Base-by-base conservation (phyloP, 345 rosid species). In the Lepidium aucheri region DNA sequence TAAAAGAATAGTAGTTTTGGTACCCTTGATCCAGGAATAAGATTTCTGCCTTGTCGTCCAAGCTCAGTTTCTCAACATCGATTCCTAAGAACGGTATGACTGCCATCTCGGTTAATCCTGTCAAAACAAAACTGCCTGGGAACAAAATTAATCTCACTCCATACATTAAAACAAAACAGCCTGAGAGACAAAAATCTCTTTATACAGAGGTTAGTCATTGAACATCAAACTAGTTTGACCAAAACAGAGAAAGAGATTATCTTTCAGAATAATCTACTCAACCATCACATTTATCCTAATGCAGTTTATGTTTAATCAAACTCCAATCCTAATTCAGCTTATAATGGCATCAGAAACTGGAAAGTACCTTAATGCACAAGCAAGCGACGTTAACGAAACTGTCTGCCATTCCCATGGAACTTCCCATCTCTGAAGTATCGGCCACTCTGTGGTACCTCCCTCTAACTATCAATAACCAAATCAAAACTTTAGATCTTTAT, bases 401-500 rank as follows among this genome's bases (percentile, higher is more conserved):
- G 97, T 87, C 45, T 78, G 85, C 98, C 98, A 90, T 55, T 77
- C 76, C 97, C 98, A 93, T 11, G 98, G 98, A 41, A 85, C 96
- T 40, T 93, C 86, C 98, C 98, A 93, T 64, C 91, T 76, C 80
- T 85, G 30, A 35, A 89, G 81, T 33, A 87, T 76, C 10, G 84
- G 82, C 95, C 91, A 87, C 13, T 79, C 82, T 58, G 72, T 56
- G 65, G 72, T 52, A 36, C 44, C 50, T 69, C 36, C 65, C 38
- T 76, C 32, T 43, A 65, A 26, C 67, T 65, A 35, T 4, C 0
- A 57, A 14, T 0, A 49, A 28, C 26, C 5, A 6, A 16, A 44
- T 24, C 30, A n/a, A 32, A 30, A 17, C 0, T 46, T 17, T 1
- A 44, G 11, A 22, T 14, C 0, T 9, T 34, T 15, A 4, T 5